Percentiles rank a stretch among this genome's conserved stretches.
These are phyloP conservation scores for Tillandsia leiboldiana DNA, from an alignment of 176 grass and related monocot species.

Conservation along the genomic window DNA sequence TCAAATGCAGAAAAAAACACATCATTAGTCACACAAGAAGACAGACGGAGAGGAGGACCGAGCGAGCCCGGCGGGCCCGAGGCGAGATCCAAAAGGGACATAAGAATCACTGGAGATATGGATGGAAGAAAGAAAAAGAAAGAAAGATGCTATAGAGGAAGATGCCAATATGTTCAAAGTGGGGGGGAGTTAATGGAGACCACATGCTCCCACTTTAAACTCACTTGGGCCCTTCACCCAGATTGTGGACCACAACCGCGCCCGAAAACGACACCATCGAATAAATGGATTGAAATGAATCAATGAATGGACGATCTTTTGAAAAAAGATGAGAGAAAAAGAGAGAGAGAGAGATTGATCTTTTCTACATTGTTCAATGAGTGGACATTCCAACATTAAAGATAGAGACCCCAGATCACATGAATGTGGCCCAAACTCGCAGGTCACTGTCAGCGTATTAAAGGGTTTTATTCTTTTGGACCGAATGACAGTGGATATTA, in stretches of 20 bases:
- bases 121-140: background rate
- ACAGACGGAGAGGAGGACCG: background rate
- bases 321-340: background rate
- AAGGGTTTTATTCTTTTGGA: no score
- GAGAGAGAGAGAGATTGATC: constrained; percentile 12
- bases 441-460: constrained; percentile 2
- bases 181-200: constrained; percentile 7
- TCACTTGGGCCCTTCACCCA: background rate
- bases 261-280: background rate
- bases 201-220: constrained; percentile 16
- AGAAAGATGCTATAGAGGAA: constrained; percentile 25
- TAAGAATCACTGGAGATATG: constrained; percentile 30
- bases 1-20: background rate
- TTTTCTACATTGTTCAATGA: constrained; percentile 8
- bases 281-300: background rate
- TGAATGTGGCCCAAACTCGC: constrained; percentile 21
- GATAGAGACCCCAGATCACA: constrained; percentile 36
- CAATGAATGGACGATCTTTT: background rate
- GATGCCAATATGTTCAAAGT: background rate
- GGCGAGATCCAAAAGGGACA: constrained; percentile 32
- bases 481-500: no score
- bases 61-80: constrained; percentile 7
- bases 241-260: background rate
- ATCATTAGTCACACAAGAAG: background rate
- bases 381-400: constrained; percentile 4